phyloP scores from a whole-genome alignment of 1,284 basidiomycete species.

The Tilletia indica region DNA sequence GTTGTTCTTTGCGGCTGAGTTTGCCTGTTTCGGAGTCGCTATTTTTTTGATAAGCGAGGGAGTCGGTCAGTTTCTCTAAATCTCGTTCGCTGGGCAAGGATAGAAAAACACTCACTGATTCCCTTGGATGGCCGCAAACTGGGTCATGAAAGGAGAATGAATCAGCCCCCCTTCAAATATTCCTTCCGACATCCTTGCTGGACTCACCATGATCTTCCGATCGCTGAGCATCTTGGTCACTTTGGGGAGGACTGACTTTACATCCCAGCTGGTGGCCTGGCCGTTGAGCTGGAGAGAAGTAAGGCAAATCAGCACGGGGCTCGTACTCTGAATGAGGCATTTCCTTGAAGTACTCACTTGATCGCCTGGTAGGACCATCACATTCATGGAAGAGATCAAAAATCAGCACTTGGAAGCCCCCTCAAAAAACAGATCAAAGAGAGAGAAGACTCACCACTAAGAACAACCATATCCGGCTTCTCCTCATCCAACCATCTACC shows the following conservation, averaged over 20 bases:
- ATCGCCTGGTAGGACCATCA: neutral
- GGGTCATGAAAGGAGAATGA: slow-evolving; percentile 39
- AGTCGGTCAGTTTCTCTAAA: too few relatives aligned
- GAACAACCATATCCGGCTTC: slow-evolving; percentile 81
- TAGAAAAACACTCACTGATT: slow-evolving; percentile 67
- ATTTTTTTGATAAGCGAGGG: neutral
- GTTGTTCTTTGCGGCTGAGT: slow-evolving; percentile 59
- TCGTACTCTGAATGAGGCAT: slow-evolving; percentile 57
- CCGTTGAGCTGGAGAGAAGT: slow-evolving; percentile 57
- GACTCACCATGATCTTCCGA: slow-evolving; percentile 61
- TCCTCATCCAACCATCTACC: slow-evolving; percentile 64
- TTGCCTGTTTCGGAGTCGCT: slow-evolving; percentile 41
- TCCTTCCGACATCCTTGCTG: neutral
- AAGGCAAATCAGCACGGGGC: slow-evolving; percentile 76
- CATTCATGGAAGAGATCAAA: neutral
- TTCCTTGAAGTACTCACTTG: neutral
- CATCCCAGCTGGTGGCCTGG: slow-evolving; percentile 82
- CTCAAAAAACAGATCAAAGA: neutral
- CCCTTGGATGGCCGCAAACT: slow-evolving; percentile 84
- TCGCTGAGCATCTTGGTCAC: slow-evolving; percentile 75
- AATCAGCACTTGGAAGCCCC: slow-evolving; percentile 21
- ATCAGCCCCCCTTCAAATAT: neutral
- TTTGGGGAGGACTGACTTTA: slow-evolving; percentile 79
- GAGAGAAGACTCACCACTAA: slow-evolving; percentile 46
- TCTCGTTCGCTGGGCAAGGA: too few relatives aligned